Conservation (phyloP, 2,329 filamentous ascomycete species). For the Myriosclerotinia duriaeana region DNA sequence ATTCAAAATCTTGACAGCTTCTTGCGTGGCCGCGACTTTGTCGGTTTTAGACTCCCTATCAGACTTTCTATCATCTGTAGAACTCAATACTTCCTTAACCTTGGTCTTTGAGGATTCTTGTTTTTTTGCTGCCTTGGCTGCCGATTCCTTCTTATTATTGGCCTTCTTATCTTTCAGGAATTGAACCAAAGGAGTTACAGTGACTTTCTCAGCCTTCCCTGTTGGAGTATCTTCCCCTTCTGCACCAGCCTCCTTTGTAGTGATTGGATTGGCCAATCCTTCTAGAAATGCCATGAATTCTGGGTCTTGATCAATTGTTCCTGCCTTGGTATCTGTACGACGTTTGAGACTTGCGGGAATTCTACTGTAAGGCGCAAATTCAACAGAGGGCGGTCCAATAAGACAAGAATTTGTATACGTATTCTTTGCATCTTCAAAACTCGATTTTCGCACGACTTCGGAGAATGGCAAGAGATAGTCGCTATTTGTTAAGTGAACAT, state of each 20-base stretch:
- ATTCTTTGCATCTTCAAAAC: constrained; percentile 80
- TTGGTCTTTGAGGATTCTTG: constrained; percentile 48
- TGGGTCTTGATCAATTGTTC: constrained; percentile 92
- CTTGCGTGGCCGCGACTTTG: constrained; percentile 58
- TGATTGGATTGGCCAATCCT: constrained; percentile 70
- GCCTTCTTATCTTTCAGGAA: constrained; percentile 91
- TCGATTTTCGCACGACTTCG: constrained; percentile 64
- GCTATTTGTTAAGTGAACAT: constrained; percentile 75
- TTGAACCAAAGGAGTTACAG: constrained; percentile 85
- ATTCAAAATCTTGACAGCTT: constrained; percentile 62
- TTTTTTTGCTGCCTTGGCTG: constrained; percentile 56
- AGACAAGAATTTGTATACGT: constrained; percentile 70
- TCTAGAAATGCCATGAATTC: constrained; percentile 95
- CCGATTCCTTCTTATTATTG: constrained; percentile 60
- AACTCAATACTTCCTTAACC: constrained; percentile 49
- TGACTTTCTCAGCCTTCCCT: constrained; percentile 56
- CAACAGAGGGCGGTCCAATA: constrained; percentile 74
- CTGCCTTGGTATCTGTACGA: constrained; percentile 79
- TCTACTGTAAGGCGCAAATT: constrained; percentile 82
- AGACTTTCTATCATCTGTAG: constrained; percentile 53
- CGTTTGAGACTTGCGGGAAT: constrained; percentile 67
- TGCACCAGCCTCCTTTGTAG: constrained; percentile 50
- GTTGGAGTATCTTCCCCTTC: constrained; percentile 30
- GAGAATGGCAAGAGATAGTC: constrained; percentile 66
- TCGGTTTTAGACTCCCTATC: constrained; percentile 63